Conservation (phyloP, 2,329 filamentous ascomycete genomes). For the Nigrospora sphaerica region DNA sequence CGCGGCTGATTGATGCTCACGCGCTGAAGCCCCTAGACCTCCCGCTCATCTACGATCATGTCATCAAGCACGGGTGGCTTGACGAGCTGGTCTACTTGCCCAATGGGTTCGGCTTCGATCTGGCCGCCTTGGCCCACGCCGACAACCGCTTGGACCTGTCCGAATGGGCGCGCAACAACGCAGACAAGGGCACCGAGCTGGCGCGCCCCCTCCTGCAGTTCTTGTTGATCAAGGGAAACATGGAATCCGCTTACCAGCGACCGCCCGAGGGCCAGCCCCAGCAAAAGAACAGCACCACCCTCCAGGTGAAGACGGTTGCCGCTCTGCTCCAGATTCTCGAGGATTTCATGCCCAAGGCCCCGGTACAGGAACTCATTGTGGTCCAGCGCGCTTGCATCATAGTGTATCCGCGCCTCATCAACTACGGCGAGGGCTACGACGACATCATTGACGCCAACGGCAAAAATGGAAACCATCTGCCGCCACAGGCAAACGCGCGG, state of each 20-base stretch:
- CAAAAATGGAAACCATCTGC: conserved; percentile 71
- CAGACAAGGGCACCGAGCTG: conserved; percentile 60
- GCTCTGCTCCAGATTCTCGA: conserved; percentile 73
- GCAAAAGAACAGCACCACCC: conserved; percentile 59
- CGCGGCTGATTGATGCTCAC: conserved; percentile 71
- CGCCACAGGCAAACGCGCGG: conserved; percentile 70
- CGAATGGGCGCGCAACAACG: conserved; percentile 69
- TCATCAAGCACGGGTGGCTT: conserved; percentile 75
- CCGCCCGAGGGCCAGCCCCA: conserved; percentile 52
- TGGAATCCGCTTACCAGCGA: conserved; percentile 70
- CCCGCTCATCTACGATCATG: conserved; percentile 69
- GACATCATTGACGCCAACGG: conserved; percentile 85
- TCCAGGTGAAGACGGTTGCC: conserved; percentile 80
- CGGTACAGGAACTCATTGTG: conserved; percentile 62
- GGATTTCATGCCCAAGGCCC: conserved; percentile 54
- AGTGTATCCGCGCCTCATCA: conserved; percentile 88
- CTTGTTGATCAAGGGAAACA: conserved; percentile 73
- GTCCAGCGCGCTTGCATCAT: conserved; percentile 86
- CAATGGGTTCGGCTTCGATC: conserved; percentile 80
- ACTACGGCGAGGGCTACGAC: conserved; percentile 89
- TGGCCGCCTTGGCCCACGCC: conserved; percentile 79
- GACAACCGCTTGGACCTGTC: conserved; percentile 73
- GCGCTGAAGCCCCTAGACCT: conserved; percentile 62
- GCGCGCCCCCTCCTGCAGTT: conserved; percentile 71
- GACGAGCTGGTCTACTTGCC: conserved; percentile 71